These are phyloP conservation scores for Mortierella hygrophila DNA, from an alignment of 192 early-diverging fungal species.

Conservation along the genomic window DNA sequence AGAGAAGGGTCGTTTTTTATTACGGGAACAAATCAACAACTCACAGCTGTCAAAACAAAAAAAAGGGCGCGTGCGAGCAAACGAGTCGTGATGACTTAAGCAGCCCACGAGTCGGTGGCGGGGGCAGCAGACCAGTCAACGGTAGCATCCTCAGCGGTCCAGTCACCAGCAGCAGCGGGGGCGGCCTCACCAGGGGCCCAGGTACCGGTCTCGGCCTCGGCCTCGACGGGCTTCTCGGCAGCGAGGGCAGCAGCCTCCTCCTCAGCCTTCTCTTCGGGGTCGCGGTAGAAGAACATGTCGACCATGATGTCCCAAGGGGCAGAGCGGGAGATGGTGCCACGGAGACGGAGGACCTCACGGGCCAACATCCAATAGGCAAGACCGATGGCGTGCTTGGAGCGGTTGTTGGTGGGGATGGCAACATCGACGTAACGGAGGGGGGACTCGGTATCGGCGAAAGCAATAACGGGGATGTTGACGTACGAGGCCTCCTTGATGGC, in stretches of 20 bases:
- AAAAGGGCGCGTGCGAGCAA: not conserved
- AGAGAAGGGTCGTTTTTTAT: too few relatives aligned
- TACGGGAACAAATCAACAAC: not conserved
- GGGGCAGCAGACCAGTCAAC: conserved; percentile 47
- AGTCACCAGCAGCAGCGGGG: conserved; percentile 54
- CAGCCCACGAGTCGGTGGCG: conserved; percentile 42
- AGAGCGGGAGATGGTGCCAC: conserved; percentile 89
- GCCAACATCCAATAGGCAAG: conserved; percentile 98
- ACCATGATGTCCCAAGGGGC: conserved; percentile 97
- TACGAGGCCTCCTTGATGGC: conserved; percentile 99
- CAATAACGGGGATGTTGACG: conserved; percentile 99
- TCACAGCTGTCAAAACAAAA: not conserved
- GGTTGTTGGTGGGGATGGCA: conserved; percentile 99
- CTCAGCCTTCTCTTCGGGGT: conserved; percentile 97
- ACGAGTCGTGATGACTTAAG: conserved; percentile 14
- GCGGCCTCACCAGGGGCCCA: conserved; percentile 56
- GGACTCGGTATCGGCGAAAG: conserved; percentile 98
- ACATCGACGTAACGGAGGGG: conserved; percentile 95
- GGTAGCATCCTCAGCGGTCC: conserved; percentile 52
- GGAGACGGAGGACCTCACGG: conserved; percentile 98
- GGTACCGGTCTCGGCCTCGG: conserved; percentile 44
- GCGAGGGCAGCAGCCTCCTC: conserved; percentile 81
- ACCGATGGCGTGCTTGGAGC: conserved; percentile 99
- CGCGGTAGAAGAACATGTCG: conserved; percentile 99
- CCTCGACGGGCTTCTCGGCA: conserved; percentile 54